These are phyloP conservation scores for Colletotrichum zoysiae DNA, from an alignment of 2,329 filamentous ascomycete species.

Conservation along the genomic window DNA sequence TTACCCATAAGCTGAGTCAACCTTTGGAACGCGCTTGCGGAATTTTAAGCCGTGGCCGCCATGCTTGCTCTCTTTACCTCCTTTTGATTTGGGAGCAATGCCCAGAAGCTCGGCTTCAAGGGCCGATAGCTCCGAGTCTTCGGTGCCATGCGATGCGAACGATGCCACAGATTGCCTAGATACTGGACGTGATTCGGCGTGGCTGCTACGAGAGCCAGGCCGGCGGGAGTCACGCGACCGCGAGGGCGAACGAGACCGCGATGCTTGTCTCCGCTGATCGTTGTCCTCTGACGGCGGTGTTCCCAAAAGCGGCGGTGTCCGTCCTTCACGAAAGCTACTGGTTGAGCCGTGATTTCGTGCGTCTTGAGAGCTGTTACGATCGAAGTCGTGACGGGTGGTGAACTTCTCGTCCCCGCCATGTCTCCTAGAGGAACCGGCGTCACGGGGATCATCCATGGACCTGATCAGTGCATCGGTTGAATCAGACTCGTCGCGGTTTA, in stretches of 20 bases:
- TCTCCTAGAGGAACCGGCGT: conserved; percentile 7
- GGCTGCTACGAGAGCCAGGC: conserved; percentile 29
- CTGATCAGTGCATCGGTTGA: conserved; percentile 2
- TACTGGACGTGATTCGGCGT: conserved; percentile 33
- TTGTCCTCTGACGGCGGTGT: conserved; percentile 25
- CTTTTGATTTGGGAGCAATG: conserved; percentile 47
- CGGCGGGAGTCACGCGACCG: conserved; percentile 24
- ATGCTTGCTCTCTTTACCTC: conserved; percentile 47
- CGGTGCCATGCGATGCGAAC: conserved; percentile 22
- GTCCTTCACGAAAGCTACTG: conserved; percentile 9
- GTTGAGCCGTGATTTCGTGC: conserved; percentile 15
- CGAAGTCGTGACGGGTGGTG: conserved; percentile 14
- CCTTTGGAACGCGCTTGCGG: conserved; percentile 50
- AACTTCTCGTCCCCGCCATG: conserved; percentile 9
- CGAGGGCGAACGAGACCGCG: conserved; percentile 10
- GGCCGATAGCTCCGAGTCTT: conserved; percentile 53
- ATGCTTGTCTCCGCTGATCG: conserved; percentile 13
- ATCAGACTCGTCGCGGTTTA: conserved; percentile 17
- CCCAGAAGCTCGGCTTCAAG: conserved; percentile 56
- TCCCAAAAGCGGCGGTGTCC: conserved; percentile 7
- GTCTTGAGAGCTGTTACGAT: conserved; percentile 18
- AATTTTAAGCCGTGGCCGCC: conserved; percentile 45
- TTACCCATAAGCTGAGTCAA: conserved; percentile 56
- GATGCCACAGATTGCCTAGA: conserved; percentile 36
- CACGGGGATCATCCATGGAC: conserved; percentile 6